phyloP scores from a whole-genome alignment of 2,329 filamentous ascomycete species.

The Zasmidium citrigriseum region DNA sequence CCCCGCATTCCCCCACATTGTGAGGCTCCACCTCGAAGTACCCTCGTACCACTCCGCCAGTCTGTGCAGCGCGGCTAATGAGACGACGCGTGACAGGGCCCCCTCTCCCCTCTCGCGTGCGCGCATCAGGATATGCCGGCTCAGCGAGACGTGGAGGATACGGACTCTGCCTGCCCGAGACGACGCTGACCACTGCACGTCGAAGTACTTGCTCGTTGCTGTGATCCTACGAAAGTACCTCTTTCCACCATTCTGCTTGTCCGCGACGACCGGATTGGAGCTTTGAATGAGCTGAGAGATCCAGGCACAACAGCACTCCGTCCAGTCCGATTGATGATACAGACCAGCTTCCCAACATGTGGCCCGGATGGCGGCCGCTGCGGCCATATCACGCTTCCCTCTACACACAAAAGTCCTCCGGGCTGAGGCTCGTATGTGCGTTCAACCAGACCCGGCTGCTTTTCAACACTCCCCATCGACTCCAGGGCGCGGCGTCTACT shows the following conservation, averaged over 20 bases:
- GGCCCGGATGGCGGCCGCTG: constrained; percentile 30
- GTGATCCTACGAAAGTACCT: too few relatives aligned
- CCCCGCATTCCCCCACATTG: background rate
- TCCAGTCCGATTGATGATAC: constrained; percentile 22
- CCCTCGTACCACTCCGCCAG: background rate
- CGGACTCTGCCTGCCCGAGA: background rate
- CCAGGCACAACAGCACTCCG: background rate
- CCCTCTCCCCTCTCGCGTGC: background rate
- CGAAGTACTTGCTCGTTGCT: background rate
- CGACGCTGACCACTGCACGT: background rate
- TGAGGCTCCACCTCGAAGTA: background rate
- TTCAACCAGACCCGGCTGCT: constrained; percentile 22
- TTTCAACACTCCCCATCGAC: constrained; percentile 18
- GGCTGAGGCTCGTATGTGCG: constrained; percentile 8
- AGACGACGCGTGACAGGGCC: background rate
- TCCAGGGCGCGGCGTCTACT: constrained; percentile 20
- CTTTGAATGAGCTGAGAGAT: too few relatives aligned
- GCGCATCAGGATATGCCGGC: background rate
- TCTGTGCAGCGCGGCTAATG: too few relatives aligned
- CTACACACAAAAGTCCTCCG: constrained; percentile 9
- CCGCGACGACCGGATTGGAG: too few relatives aligned
- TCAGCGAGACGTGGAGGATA: background rate
- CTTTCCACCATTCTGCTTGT: too few relatives aligned
- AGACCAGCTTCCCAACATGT: constrained; percentile 28
- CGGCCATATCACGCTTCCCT: constrained; percentile 23